Base-by-base conservation (phyloP, 495 filamentous ascomycete genomes). In the Penicillium antarcticum region DNA sequence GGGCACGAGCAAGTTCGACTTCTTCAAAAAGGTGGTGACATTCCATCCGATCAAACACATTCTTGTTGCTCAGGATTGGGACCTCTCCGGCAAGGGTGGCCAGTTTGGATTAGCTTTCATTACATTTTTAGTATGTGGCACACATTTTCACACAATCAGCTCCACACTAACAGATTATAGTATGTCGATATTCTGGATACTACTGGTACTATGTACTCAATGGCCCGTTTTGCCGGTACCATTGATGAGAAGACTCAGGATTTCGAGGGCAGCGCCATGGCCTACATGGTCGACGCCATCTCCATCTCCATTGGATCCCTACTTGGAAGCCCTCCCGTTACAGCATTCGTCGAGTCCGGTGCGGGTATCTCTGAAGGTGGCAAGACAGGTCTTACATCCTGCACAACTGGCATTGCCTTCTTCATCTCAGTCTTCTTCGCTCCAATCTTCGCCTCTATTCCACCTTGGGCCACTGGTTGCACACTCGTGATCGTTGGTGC, bases 351-450 rank as follows among this genome's bases (percentile, higher is more conserved):
- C 56, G 88, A 92, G 68, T 88, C 85, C 26, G 88, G 88, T 56
- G 88, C 88, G 12, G 88, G 88, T 53, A 92, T 92, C 57, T 86
- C 87, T 4, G 88, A 92, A 70, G 88, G 88, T 21, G 88, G 88
- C 13, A 82, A 83, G 55, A 92, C 88, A 0, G 88, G 88, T 7
- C 71, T 92, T n/a, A 91, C 88, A 1, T 85, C 88, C n/a, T 84
- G 86, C 61, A 69, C 79, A 37, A 85, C 88, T 0, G 88, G 88
- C 23, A 26, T 91, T 43, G 88, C 85, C 66, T 92, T 92, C 76
- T 91, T 92, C 76, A 83, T 92, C 61, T 78, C 87, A 32, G 80
- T 92, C 31, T 92, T 92, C 77, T 92, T 92, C 65, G 87, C 88
- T 0, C 88, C 88, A 1, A 89, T 92, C 51, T 92, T 92, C 63